A percentile compares a stretch with the other conserved stretches of the same genome.
Conservation (phyloP, 73 alveolate genomes). For the Tetrahymena malaccensis region DNA sequence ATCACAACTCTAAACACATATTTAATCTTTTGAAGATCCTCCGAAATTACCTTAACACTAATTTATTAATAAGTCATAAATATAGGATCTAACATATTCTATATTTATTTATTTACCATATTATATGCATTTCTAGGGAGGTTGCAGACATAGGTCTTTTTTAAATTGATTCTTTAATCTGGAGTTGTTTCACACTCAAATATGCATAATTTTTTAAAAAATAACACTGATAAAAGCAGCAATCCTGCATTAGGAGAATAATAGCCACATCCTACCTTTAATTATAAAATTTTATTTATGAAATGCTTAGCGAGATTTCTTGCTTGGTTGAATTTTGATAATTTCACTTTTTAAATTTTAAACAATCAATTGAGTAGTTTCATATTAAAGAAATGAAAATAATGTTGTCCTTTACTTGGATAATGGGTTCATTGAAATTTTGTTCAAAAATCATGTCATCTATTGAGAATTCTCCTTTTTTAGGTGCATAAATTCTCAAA, state of each 20-base stretch:
- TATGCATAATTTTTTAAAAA: not conserved
- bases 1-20: constrained; percentile 38
- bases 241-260: not conserved
- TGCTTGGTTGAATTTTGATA: too few species aligned
- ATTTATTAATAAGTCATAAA: not conserved
- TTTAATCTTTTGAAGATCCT: constrained; percentile 8
- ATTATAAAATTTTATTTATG: not conserved
- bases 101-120: not conserved
- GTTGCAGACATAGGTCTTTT: not conserved
- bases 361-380: not conserved
- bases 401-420: not conserved
- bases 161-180: not conserved
- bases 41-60: constrained; percentile 32
- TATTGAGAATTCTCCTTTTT: not conserved
- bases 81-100: not conserved
- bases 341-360: not conserved
- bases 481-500: not conserved
- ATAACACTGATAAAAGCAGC: not conserved
- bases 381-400: not conserved
- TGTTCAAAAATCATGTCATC: not conserved
- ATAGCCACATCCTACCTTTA: not conserved
- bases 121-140: constrained; percentile 29
- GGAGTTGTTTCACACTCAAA: not conserved
- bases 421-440: not conserved
- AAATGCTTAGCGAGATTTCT: not conserved